Percentiles rank a stretch among this genome's conserved stretches.
phyloP scores from a whole-genome alignment of 177 flowering plant genomes.

The Vitis hybrid region DNA sequence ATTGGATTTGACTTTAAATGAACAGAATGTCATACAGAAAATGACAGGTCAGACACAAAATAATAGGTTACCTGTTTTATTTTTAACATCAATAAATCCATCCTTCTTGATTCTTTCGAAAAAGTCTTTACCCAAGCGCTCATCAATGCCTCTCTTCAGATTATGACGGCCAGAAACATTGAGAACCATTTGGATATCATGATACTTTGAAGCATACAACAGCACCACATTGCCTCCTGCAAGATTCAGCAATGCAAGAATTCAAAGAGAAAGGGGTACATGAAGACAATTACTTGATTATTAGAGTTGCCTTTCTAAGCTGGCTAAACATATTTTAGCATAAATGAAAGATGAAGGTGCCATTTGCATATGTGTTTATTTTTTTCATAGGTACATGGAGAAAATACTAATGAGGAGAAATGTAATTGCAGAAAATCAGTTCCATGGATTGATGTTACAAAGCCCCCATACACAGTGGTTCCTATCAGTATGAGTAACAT shows the following conservation, averaged over 20 bases:
- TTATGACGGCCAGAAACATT: conserved; percentile 72
- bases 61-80: conserved; percentile 31
- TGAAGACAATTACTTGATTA: not conserved
- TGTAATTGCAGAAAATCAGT: too few species aligned
- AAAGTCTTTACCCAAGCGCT: conserved; percentile 43
- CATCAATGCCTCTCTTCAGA: conserved; percentile 45
- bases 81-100: conserved; percentile 52
- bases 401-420: too few species aligned
- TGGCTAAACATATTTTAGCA: too few species aligned
- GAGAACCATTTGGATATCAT: conserved; percentile 42
- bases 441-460: too few species aligned
- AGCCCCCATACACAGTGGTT: too few species aligned
- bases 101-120: conserved; percentile 46
- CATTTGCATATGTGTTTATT: too few species aligned
- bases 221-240: conserved; percentile 67
- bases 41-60: not conserved
- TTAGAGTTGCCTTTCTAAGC: not conserved
- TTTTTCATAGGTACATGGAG: too few species aligned
- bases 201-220: conserved; percentile 66
- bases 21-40: not conserved
- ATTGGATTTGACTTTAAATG: not conserved
- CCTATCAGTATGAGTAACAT: too few species aligned
- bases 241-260: conserved; percentile 5
- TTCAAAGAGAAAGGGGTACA: not conserved
- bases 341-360: too few species aligned